Evolutionary conservation across 148 eudicot genomes (phyloP).

Genomic region (Persicaria tinctoria): DNA sequence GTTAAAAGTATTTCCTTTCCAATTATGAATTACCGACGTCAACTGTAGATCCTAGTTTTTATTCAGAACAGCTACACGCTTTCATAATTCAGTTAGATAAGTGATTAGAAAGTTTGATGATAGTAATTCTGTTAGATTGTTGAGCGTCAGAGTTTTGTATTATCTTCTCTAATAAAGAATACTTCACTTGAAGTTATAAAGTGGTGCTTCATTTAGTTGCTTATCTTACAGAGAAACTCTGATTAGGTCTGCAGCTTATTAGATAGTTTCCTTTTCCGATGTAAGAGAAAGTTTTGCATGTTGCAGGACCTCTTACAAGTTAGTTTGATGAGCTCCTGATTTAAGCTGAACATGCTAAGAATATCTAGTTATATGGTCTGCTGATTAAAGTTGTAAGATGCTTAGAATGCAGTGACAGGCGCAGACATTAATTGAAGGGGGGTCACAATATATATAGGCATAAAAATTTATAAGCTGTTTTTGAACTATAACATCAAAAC

Average conservation of each 20-base stretch:
- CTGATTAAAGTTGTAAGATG: neutral
- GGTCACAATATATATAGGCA: too few species aligned
- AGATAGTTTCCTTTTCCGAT: neutral
- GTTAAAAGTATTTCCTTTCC: neutral
- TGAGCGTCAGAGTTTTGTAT: neutral
- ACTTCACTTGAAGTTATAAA: neutral
- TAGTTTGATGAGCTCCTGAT: neutral
- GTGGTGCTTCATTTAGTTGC: slow-evolving; percentile 4
- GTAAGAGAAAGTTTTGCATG: neutral
- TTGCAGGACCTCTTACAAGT: neutral
- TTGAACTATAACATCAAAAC: too few species aligned
- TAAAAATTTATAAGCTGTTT: too few species aligned
- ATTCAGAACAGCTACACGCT: neutral
- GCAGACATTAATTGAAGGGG: too few species aligned
- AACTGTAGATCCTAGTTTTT: neutral
- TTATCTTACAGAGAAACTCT: neutral
- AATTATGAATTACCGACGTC: neutral
- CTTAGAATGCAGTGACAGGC: neutral
- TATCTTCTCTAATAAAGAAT: neutral
- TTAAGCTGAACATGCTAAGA: neutral
- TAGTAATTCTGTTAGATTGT: neutral
- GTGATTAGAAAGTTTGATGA: neutral
- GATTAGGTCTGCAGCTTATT: neutral
- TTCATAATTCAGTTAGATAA: neutral
- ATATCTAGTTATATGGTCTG: neutral